Evolutionary conservation across 1,139 yeast genomes (phyloP), one percentile per base, ranked within the genome.

Genomic region (Lodderomyces theae): DNA sequence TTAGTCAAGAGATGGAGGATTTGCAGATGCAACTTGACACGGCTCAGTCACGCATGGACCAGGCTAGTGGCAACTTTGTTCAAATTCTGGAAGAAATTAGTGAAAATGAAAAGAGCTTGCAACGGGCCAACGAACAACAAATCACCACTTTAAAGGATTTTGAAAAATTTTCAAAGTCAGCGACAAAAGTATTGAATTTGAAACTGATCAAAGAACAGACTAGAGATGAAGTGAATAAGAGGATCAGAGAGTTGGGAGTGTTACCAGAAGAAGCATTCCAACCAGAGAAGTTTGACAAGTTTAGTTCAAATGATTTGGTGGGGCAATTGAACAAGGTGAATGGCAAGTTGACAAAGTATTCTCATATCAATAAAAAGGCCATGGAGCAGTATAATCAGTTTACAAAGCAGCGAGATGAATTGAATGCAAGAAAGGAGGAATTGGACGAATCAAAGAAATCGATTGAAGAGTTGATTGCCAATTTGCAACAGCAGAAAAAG

Each of bases 351-450:
- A 74, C 77, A 31, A 74, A 79, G 51, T 85, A 78, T 58, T 77
- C 79, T 17, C 95, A 88, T 59, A 86, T 92, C 43, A 92, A 92
- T 63, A 86, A 86, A 57, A 86, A 88, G 55, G 97, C 98, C 0
- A 71, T 86, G 51, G 97, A 90, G 54, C 96, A 92, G 57, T 87
- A 75, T 57, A 69, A 74, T 42, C 81, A 79, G 34, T 90, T 89
- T 57, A 79, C 86, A 12, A 79, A 76, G 46, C 94, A 89, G 58
- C 73, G 86, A 42, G 84, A 79, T 38, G 84, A 81, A 6, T 67
- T 89, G 47, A 73, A 72, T 1, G 68, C 66, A 19, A 79, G 97
- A 51, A 75, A 87, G 34, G 66, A 65, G 22, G 96, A 88, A 47
- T 69, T 92, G 32, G 85, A 79, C 25, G 74, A 67, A 34, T 87